Conservation (phyloP, 768 basidiomycete genomes). For the Tubosaeta brunneosetosa region DNA sequence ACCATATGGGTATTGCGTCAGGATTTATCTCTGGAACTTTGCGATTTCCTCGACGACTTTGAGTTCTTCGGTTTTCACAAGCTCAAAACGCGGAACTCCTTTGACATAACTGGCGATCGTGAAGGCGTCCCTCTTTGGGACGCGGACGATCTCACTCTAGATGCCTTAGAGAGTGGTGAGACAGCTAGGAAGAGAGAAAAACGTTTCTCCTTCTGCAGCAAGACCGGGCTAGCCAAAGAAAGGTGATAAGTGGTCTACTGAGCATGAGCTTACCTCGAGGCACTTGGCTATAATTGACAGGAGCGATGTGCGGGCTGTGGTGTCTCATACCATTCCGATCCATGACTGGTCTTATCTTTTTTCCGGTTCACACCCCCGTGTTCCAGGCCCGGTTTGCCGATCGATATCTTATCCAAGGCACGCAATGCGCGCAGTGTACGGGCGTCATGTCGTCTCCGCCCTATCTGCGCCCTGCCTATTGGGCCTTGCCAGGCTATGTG, state of each 20-base stretch:
- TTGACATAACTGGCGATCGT: too few relatives aligned
- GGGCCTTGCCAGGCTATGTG: neutral
- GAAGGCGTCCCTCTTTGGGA: too few relatives aligned
- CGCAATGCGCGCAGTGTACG: neutral
- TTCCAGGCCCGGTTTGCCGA: neutral
- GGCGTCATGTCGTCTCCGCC: neutral
- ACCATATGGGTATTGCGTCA: too few relatives aligned
- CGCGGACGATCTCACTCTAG: neutral
- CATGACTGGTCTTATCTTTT: neutral
- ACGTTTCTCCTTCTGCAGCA: neutral
- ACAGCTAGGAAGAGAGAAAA: neutral
- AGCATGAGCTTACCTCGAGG: too few relatives aligned
- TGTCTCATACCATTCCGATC: neutral
- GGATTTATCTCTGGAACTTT: too few relatives aligned
- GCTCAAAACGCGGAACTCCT: too few relatives aligned
- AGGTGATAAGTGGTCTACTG: neutral
- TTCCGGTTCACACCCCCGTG: neutral
- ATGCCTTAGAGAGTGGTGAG: neutral
- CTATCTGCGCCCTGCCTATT: neutral
- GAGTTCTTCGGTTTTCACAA: too few relatives aligned
- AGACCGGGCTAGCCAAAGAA: neutral
- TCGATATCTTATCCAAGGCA: neutral
- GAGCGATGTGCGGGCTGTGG: neutral
- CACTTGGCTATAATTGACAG: neutral
- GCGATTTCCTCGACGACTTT: too few relatives aligned